Evolutionary conservation across 345 rosid genomes (phyloP), one percentile per base, ranked within the genome.

Genomic region (Eucalyptus shirleyi): DNA sequence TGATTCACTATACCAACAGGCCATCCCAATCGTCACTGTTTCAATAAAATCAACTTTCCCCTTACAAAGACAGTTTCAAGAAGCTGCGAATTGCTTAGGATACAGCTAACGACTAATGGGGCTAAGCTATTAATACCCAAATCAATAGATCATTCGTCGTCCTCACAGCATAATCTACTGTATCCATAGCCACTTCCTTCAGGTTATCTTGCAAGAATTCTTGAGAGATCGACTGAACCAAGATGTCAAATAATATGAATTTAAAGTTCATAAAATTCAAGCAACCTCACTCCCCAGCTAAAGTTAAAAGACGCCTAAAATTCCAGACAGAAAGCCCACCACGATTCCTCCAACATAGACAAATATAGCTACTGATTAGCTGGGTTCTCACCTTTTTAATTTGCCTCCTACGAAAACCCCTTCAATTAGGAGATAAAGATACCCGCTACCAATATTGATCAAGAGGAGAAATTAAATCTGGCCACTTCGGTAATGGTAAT

Each of bases 181-280:
- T 98, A 86, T 82, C 95, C 99, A 96, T 51, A 51, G 56, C 59
- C 59, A 18, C 59, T 53, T 53, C 19, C 59, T 55, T 55, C 11
- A 55, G 59, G 26, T 55, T 21, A 19, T 55, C 59, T 55, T 55
- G 59, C 23, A 89, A 50, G 81, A 16, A 16, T 19, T 50, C 69
- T 14, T 30, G 37, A 51, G 19, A 53, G n/a, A 42, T 83, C 19
- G 21, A 24, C 60, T 42, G 21, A 28, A 4, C 24, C 32, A 42
- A 85, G 56, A 50, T 72, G 50, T 37, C 50, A 44, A 14, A 14
- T 11, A 82, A 40, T 49, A 30, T 40, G 51, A 42, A 82, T 14
- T 19, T 30, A 82, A 37, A 56, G 5, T 24, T 30, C 62, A 56
- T 56, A 56, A 9, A 56, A 56, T 56, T 56, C 62, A 56, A 56